Percentiles rank a stretch among this genome's conserved stretches.
phyloP scores from a whole-genome alignment of 805 yeast genomes.

The Suhomyces emberorum region DNA sequence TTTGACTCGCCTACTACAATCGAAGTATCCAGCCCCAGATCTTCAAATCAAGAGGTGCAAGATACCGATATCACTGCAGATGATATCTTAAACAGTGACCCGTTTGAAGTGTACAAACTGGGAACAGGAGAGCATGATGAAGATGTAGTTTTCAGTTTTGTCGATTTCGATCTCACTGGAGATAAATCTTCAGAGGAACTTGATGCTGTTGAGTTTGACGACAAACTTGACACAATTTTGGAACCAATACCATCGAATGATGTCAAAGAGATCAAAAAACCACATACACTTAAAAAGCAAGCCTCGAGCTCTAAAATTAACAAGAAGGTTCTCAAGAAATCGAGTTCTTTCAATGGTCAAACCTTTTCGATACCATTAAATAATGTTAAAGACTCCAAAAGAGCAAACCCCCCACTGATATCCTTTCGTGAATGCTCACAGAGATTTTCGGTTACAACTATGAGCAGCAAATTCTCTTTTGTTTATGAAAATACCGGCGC shows the following conservation, averaged over 20 bases:
- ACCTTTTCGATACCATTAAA: neutral
- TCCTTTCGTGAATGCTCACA: constrained; percentile 12
- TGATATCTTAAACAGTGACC: constrained; percentile 11
- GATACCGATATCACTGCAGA: constrained; percentile 8
- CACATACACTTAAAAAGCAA: constrained; percentile 6
- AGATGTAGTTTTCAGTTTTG: constrained; percentile 3
- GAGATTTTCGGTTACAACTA: constrained; percentile 7
- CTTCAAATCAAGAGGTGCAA: constrained; percentile 1
- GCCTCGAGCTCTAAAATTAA: constrained; percentile 9
- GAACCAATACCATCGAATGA: constrained; percentile 1
- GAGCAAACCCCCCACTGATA: constrained; percentile 6
- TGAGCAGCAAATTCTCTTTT: constrained; percentile 10
- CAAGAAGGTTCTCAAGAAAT: constrained; percentile 11
- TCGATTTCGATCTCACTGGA: constrained; percentile 2
- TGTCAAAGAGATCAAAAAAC: constrained; percentile 1
- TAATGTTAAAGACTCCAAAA: neutral
- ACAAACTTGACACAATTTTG: neutral
- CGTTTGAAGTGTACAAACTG: constrained; percentile 6
- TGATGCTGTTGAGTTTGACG: neutral
- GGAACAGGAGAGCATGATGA: neutral
- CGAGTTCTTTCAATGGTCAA: constrained; percentile 11
- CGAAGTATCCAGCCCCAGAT: constrained; percentile 9
- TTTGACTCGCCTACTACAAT: constrained; percentile 14
- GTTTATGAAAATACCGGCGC: constrained; percentile 12
- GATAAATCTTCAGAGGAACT: constrained; percentile 9